Evolutionary conservation across 805 yeast species (phyloP).

Genomic region (Myxozyma neotropica): DNA sequence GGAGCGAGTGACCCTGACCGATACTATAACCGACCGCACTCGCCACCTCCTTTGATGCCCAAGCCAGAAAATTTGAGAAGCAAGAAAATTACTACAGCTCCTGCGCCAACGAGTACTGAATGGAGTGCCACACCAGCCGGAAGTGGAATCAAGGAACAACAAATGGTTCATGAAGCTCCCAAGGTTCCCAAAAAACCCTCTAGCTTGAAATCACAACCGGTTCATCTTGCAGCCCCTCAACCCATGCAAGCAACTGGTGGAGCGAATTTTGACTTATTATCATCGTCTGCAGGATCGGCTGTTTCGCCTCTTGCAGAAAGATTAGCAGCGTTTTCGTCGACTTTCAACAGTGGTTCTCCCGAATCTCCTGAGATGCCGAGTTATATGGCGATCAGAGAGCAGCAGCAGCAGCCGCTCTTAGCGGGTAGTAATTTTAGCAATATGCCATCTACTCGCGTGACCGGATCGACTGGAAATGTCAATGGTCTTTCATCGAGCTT

Average conservation of each 20-base stretch:
- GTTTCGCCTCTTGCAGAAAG: slow-evolving; percentile 27
- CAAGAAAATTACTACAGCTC: slow-evolving; percentile 21
- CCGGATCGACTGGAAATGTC: not conserved
- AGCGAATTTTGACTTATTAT: slow-evolving; percentile 19
- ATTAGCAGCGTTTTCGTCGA: slow-evolving; percentile 27
- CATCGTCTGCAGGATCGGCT: slow-evolving; percentile 27
- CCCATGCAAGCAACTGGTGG: slow-evolving; percentile 4
- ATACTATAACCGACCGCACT: slow-evolving; percentile 31
- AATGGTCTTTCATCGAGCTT: not conserved
- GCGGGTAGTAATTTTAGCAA: too few relatives aligned
- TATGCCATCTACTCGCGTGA: too few relatives aligned
- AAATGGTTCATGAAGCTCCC: slow-evolving; percentile 16
- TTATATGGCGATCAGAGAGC: slow-evolving; percentile 11
- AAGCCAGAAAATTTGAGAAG: slow-evolving; percentile 25
- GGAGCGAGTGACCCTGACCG: slow-evolving; percentile 8
- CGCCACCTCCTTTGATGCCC: slow-evolving; percentile 34
- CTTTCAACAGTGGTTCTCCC: slow-evolving; percentile 25
- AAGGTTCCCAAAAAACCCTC: slow-evolving; percentile 30
- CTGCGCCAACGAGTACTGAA: slow-evolving; percentile 14
- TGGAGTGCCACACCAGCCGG: slow-evolving; percentile 13
- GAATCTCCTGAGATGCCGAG: slow-evolving; percentile 13
- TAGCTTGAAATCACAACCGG: slow-evolving; percentile 16
- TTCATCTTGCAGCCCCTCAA: slow-evolving; percentile 7
- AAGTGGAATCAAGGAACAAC: not conserved
- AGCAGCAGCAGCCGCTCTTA: slow-evolving; percentile 7